Conservation (phyloP, 305 asterid species). For the Fraxinus xanthoxyloides region DNA sequence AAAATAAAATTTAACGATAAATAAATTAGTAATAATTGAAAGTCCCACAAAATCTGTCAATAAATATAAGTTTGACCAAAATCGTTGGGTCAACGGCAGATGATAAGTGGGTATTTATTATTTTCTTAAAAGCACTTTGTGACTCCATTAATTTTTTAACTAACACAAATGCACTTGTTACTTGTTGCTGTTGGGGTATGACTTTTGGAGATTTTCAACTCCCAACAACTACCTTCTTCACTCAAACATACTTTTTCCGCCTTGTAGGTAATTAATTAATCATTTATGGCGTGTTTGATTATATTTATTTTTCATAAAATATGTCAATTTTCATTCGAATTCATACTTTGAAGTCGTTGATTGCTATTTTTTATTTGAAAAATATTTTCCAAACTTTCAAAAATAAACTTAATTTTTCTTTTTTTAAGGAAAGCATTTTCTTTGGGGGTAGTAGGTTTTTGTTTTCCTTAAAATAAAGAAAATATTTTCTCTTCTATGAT, state of each 20-base stretch:
- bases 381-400: too few relatives aligned
- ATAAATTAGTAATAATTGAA: neutral
- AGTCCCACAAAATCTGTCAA: neutral
- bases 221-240: neutral
- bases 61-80: neutral
- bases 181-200: neutral
- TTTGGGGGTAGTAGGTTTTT: too few relatives aligned
- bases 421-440: too few relatives aligned
- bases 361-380: too few relatives aligned
- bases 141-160: neutral
- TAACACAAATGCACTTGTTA: neutral
- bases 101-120: neutral
- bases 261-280: neutral
- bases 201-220: neutral
- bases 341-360: too few relatives aligned
- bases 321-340: too few relatives aligned
- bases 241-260: neutral
- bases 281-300: too few relatives aligned
- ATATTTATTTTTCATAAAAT: too few relatives aligned
- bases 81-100: neutral
- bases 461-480: too few relatives aligned
- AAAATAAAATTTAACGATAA: neutral
- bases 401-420: too few relatives aligned
- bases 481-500: too few relatives aligned
- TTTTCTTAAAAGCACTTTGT: neutral